Evolutionary conservation across 495 filamentous ascomycete species (phyloP), one percentile per base, ranked within the genome.

Genomic region (Hypoxylon cercidicola): DNA sequence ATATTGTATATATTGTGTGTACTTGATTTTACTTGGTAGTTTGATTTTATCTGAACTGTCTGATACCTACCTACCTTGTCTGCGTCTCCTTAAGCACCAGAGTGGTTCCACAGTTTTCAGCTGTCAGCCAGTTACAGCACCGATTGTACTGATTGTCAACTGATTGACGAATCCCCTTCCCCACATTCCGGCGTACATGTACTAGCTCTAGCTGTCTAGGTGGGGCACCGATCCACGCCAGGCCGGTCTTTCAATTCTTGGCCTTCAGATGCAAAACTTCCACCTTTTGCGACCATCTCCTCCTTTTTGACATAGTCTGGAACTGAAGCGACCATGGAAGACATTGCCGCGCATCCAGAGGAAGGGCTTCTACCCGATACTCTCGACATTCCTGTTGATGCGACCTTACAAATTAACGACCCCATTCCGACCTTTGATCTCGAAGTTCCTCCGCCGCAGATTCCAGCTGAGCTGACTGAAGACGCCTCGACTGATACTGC

Each of bases 211-310:
- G 35, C 34, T 43, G 40, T 49, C 35, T 12, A 55, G 46, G 63
- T 66, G 63, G 63, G 63, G 59, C 58, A 3, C n/a, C 16, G 9
- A 47, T 2, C 45, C 12, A n/a, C 30, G n/a, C 23, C 8, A 25
- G 5, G 44, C 21, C 25, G 30, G 16, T 37, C 15, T 23, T 51
- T 41, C 30, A 21, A 35, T 18, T 19, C 55, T 63, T 60, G 44
- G 32, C 65, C 32, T 47, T 32, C 50, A 55, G 60, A 28, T 59
- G 43, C 51, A 63, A 68, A 68, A 62, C 49, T 62, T 58, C 53
- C 23, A 43, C 58, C 32, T 10, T 20, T 43, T 49, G 57, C 21
- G 3, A 55, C 16, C 13, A 66, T 39, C 25, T 44, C n/a, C 9
- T 39, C 18, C 45, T n/a, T 20, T 46, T 35, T 25, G 45, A 45